A percentile compares a stretch with the other conserved stretches of the same genome.
Evolutionary conservation across 331 rosid genomes (phyloP).

Genomic region (Acacia concinna): DNA sequence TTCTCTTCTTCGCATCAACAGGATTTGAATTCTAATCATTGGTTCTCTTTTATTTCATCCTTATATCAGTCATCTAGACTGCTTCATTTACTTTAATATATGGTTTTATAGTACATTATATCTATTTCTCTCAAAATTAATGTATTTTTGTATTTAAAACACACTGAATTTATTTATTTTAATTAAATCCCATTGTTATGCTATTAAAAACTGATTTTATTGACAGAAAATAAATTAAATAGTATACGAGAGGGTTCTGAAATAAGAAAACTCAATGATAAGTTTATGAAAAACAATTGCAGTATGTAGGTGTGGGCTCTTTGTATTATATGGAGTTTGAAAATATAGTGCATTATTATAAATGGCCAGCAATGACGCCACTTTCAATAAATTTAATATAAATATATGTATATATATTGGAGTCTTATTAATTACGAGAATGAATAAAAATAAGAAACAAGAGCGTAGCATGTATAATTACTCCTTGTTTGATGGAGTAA

Average conservation of each 20-base stretch:
- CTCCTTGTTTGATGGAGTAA: too few relatives aligned
- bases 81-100: not conserved
- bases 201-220: not conserved
- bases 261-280: not conserved
- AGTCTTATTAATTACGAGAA: too few relatives aligned
- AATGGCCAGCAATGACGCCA: not conserved
- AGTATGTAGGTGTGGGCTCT: not conserved
- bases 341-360: too few relatives aligned
- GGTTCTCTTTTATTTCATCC: too few relatives aligned
- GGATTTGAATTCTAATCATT: too few relatives aligned
- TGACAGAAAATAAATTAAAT: not conserved
- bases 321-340: not conserved
- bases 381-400: not conserved
- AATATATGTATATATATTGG: too few relatives aligned
- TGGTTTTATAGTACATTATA: not conserved
- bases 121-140: too few relatives aligned
- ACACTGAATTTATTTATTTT: not conserved
- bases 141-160: too few relatives aligned
- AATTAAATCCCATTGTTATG: not conserved
- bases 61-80: not conserved
- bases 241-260: not conserved
- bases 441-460: too few relatives aligned
- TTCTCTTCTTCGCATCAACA: not conserved
- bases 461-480: not conserved
- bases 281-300: too few relatives aligned